Base-by-base conservation (phyloP, 768 basidiomycete genomes). In the Boletus rubescentipes region DNA sequence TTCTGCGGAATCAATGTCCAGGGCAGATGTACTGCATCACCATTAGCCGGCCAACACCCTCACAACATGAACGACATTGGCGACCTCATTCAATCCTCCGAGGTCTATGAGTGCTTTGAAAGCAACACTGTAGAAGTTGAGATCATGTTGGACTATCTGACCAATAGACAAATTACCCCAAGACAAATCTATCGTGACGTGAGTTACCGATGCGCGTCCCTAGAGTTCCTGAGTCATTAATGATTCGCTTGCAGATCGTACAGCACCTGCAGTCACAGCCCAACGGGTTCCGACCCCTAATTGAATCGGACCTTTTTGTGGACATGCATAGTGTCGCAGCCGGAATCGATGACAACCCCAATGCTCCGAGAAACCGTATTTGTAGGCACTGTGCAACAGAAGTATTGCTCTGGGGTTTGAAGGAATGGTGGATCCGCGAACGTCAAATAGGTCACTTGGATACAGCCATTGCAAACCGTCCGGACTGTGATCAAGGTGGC, bases 1-100 rank as follows among this genome's bases (percentile, higher is more conserved):
- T 93, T 93, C 68, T 93, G 91, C 63, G 91, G 91, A 10, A 83
- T 93, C 54, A 82, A 81, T 44, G 79, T 93, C 21, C 89, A 83
- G 51, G 81, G 80, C 15, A 84, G 91, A 44, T 93, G 91, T 66
- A 65, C 78, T 43, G 87, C 90, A 1, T 68, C 78, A 16, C 73
- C 80, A 14, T 67, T 92, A 12, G 53, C 69, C 20, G 64, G 75
- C 1, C 88, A 90, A 58, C 82, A 88, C 15, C 89, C 86, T 2
- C 85, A 91, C 53, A 85, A 79, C 26, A 72, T 92, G 67, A 72
- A 75, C 12, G 86, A 84, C 56, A 66, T 91, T 18, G 70, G 80
- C n/a, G 91, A 93, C 67, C 76, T 93, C 45, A 85, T 93, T 37
- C 83, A 88, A 67, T 88, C 86, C 26, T 68, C 82, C 1, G 85